Conservation (phyloP, 108 stramenopile genomes). For the Stephanodiscus triporus region DNA sequence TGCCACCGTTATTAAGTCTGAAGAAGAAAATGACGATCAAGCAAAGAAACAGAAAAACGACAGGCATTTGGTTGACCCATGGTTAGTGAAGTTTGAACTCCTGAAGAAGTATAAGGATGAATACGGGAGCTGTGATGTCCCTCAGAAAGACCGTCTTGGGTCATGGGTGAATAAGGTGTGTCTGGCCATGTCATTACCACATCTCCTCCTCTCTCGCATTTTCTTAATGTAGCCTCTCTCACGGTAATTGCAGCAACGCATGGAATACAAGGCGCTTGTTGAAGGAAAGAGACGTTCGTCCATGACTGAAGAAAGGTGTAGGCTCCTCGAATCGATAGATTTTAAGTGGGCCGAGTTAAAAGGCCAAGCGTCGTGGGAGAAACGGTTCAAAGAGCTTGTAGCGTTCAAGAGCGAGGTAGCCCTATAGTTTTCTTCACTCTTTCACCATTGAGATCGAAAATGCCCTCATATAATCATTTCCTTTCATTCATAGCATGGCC, state of each 20-base stretch:
- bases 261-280: neutral
- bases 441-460: neutral
- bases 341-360: constrained; percentile 11
- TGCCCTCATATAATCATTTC: neutral
- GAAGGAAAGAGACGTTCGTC: neutral
- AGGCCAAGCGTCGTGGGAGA: constrained; percentile 12
- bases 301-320: neutral
- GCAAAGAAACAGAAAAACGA: neutral
- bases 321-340: neutral
- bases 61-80: neutral
- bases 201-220: neutral
- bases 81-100: constrained; percentile 2
- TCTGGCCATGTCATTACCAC: neutral
- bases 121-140: constrained; percentile 14
- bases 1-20: neutral
- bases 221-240: neutral
- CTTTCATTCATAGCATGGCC: neutral
- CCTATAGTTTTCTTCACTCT: neutral
- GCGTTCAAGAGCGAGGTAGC: constrained; percentile 6
- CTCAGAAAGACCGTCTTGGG: constrained; percentile 14
- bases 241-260: constrained; percentile 1
- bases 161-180: constrained; percentile 22
- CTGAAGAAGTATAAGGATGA: constrained; percentile 13
- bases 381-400: constrained; percentile 9
- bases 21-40: neutral